A percentile compares a stretch with the other conserved stretches of the same genome.
Evolutionary conservation across 1,284 basidiomycete genomes (phyloP).

Genomic region (Xerocomus minutiporus): DNA sequence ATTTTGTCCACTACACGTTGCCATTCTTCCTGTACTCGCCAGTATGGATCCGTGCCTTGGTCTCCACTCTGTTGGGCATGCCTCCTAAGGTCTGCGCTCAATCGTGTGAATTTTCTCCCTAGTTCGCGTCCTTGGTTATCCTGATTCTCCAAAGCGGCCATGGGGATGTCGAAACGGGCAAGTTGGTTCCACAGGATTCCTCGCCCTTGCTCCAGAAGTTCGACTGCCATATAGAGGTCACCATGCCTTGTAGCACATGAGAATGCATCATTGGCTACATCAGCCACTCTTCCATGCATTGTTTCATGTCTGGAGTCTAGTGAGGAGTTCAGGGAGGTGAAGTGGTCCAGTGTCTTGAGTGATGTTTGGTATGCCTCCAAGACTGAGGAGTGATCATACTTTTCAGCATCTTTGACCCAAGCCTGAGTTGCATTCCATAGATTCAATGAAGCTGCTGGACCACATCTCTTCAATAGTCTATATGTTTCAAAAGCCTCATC

Average conservation of each 20-base stretch:
- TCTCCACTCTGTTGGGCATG: too few species aligned
- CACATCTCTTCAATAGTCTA: not conserved
- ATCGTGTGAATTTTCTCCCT: too few species aligned
- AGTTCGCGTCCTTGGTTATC: too few species aligned
- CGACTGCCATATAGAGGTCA: too few species aligned
- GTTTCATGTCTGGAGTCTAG: not conserved
- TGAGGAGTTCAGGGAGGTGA: not conserved
- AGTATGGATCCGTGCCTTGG: too few species aligned
- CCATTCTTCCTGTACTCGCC: too few species aligned
- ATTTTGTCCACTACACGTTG: too few species aligned
- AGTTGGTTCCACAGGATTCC: too few species aligned
- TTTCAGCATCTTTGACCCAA: not conserved
- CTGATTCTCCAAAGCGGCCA: too few species aligned
- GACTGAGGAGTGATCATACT: not conserved
- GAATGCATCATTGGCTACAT: not conserved
- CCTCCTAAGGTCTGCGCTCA: too few species aligned
- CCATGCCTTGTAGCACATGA: not conserved
- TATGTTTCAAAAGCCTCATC: not conserved
- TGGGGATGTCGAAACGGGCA: too few species aligned
- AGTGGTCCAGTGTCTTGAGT: not conserved
- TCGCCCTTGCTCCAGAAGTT: too few species aligned
- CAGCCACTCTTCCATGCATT: not conserved
- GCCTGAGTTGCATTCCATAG: not conserved
- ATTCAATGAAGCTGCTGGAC: not conserved
- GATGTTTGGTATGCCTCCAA: not conserved